Base-by-base conservation (phyloP, 2,329 filamentous ascomycete species). In the Aspergillus terreus region DNA sequence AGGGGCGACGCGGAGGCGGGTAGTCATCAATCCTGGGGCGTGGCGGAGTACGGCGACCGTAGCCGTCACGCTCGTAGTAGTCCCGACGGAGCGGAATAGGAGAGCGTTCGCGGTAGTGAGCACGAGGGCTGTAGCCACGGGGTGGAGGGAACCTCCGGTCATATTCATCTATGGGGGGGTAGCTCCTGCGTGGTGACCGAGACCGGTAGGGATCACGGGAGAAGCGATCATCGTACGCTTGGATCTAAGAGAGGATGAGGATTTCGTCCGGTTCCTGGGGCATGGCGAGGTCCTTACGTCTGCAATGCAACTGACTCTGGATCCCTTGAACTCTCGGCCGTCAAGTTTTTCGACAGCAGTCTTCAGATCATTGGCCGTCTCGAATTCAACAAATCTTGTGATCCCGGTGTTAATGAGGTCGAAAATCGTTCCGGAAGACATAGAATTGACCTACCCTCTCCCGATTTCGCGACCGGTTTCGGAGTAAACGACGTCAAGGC, bases 401-500 rank as follows among this genome's bases (percentile, higher is more conserved):
- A 47, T 42, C 43, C 52, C 45, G 41, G 49, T 58, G 62, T 71
- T 58, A 70, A 60, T 61, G 35, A 47, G 50, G 40, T 49, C 27
- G 38, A 19, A 49, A 49, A 40, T 33, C 23, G 44, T 44, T 23
- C 57, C 48, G 63, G 48, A 62, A 60, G 54, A 51, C 44, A 40
- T 43, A 17, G 50, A 41, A 38, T 54, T 44, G 55, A 79, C 87
- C 75, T 75, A 96, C 91, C 92, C 92, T 83, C 88, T 90, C 60
- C 91, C 90, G 71, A 95, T 88, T 70, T 95, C 92, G 66, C 92
- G 91, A 64, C 86, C 87, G 55, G 95, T 95, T 77, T 99, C 94
- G 60, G 92, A 96, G 73, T 96, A 99, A 67, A 99, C 94, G 60
- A 99, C 94, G 72, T 97, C 94, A 74, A 96, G 83, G 74, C 91